phyloP scores from a whole-genome alignment of 768 basidiomycete genomes.

The Serendipita sp. region DNA sequence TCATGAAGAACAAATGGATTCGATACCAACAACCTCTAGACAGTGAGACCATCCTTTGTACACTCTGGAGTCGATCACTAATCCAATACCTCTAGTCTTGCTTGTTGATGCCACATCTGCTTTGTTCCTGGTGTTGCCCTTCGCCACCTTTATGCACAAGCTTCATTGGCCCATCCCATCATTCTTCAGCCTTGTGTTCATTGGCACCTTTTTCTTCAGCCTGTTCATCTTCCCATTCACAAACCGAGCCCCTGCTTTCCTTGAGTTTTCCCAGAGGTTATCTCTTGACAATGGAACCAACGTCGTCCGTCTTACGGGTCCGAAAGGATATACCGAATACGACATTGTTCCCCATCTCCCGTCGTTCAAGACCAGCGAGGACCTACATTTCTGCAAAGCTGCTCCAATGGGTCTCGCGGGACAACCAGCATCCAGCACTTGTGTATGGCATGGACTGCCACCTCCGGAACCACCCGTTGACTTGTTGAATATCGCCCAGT shows the following conservation, averaged over 20 bases:
- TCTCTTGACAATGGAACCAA: slow-evolving; percentile 3
- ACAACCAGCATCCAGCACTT: background rate
- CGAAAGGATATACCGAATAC: background rate
- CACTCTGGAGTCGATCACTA: background rate
- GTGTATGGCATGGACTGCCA: background rate
- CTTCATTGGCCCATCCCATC: background rate
- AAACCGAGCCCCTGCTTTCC: background rate
- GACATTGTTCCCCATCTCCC: background rate
- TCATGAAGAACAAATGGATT: background rate
- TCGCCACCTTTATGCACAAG: slow-evolving; percentile 3
- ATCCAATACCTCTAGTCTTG: background rate
- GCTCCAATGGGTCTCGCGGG: background rate
- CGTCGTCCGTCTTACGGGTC: background rate
- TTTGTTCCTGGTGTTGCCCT: background rate
- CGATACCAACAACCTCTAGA: background rate
- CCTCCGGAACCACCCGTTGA: background rate
- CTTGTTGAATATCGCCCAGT: background rate
- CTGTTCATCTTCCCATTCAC: slow-evolving; percentile 5
- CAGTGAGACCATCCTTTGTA: background rate
- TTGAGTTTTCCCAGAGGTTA: background rate
- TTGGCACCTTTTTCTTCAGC: slow-evolving; percentile 4
- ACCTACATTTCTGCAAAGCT: background rate
- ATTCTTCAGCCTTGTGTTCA: slow-evolving; percentile 1
- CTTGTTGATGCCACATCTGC: slow-evolving; percentile 2
- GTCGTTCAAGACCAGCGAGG: background rate